Evolutionary conservation across 2,329 filamentous ascomycete genomes (phyloP).

Genomic region (Penicillium italicum): DNA sequence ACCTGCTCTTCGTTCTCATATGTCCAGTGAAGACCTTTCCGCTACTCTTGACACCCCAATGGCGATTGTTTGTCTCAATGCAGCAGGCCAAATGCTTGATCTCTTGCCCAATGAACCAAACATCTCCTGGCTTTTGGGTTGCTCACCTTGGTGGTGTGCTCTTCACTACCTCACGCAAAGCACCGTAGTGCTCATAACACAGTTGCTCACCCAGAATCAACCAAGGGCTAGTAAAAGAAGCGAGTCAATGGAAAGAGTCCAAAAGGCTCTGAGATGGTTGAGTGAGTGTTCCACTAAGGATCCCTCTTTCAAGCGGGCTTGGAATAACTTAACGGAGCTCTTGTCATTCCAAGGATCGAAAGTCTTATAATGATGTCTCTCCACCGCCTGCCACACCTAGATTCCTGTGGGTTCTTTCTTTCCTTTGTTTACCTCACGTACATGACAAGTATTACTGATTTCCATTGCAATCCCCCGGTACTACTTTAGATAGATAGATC

Average conservation of each 20-base stretch:
- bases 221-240: constrained; percentile 29
- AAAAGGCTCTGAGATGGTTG: constrained; percentile 40
- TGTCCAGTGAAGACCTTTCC: constrained; percentile 16
- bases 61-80: constrained; percentile 35
- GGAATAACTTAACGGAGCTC: constrained; percentile 29
- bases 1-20: not conserved
- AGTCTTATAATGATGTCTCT: constrained; percentile 1
- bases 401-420: not conserved
- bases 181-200: constrained; percentile 38
- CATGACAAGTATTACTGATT: not conserved
- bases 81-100: constrained; percentile 33
- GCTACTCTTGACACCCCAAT: constrained; percentile 32
- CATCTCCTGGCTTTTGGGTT: constrained; percentile 29
- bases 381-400: not conserved
- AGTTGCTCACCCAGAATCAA: constrained; percentile 33
- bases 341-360: constrained; percentile 21
- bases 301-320: constrained; percentile 33
- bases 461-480: not conserved
- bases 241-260: constrained; percentile 26
- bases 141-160: constrained; percentile 41
- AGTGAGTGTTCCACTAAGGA: constrained; percentile 34
- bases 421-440: not conserved
- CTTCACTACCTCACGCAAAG: constrained; percentile 44
- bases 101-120: constrained; percentile 37
- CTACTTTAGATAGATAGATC: not conserved